Percentiles rank a stretch among this genome's conserved stretches.
Evolutionary conservation across 768 basidiomycete genomes (phyloP).

Genomic region (Gymnopilus junonius): DNA sequence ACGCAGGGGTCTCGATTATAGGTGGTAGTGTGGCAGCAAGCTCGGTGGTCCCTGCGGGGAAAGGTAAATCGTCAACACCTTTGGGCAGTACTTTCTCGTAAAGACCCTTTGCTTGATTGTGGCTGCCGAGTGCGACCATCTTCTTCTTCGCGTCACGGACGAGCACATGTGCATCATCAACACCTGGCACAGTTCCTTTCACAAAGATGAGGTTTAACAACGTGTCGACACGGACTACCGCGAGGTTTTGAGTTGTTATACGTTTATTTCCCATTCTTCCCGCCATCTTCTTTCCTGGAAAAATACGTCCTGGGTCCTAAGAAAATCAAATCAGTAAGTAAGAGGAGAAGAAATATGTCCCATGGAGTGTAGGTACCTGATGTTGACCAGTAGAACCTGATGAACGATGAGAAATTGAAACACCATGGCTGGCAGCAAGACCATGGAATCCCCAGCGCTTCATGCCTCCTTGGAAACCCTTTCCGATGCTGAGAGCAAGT

Average conservation of each 20-base stretch:
- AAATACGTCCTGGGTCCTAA: slow-evolving; percentile 94
- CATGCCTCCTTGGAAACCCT: slow-evolving; percentile 97
- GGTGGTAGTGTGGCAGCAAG: slow-evolving; percentile 69
- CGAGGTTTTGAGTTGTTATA: slow-evolving; percentile 85
- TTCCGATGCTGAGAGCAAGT: slow-evolving; percentile 72
- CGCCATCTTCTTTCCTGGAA: slow-evolving; percentile 99
- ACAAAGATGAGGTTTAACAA: slow-evolving; percentile 88
- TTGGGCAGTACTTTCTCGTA: slow-evolving; percentile 81
- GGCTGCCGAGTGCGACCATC: slow-evolving; percentile 60
- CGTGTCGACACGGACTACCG: slow-evolving; percentile 88
- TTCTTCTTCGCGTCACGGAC: slow-evolving; percentile 92
- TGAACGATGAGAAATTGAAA: slow-evolving; percentile 91
- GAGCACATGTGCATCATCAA: slow-evolving; percentile 86
- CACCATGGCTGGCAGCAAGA: slow-evolving; percentile 92
- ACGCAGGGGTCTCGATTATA: slow-evolving; percentile 72
- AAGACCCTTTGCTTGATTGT: slow-evolving; percentile 71
- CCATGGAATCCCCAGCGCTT: slow-evolving; percentile 95
- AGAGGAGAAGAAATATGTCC: slow-evolving; percentile 4
- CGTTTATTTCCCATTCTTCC: slow-evolving; percentile 88
- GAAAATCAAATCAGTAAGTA: slow-evolving; percentile 3
- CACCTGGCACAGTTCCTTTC: slow-evolving; percentile 88
- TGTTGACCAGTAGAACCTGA: slow-evolving; percentile 94
- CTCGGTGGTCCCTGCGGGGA: slow-evolving; percentile 87
- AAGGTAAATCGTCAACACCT: slow-evolving; percentile 84
- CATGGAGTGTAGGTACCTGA: slow-evolving; percentile 61